Evolutionary conservation across 306 rosid species (phyloP).

Genomic region (Sechiopsis laciniata): DNA sequence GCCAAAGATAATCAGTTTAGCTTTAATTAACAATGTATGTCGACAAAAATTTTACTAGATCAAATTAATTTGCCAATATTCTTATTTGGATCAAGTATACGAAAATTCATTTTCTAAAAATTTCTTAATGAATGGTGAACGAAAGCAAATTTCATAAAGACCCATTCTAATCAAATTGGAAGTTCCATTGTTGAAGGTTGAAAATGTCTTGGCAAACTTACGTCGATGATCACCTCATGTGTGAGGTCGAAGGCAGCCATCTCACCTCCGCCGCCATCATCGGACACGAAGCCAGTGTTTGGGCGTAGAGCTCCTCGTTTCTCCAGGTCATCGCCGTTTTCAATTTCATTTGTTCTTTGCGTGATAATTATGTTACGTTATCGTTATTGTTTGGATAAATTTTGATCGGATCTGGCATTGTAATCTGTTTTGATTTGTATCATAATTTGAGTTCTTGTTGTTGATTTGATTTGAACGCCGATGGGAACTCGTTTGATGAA

Average conservation of each 20-base stretch:
- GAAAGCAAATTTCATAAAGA: too few relatives aligned
- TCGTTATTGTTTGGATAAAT: background rate
- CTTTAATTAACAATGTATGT: too few relatives aligned
- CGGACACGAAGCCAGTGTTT: constrained; percentile 5
- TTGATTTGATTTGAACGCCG: background rate
- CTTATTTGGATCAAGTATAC: background rate
- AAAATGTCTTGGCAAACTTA: constrained; percentile 8
- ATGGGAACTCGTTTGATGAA: background rate
- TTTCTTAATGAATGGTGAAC: background rate
- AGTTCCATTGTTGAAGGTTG: background rate
- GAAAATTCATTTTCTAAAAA: background rate
- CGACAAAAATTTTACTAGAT: too few relatives aligned
- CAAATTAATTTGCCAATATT: too few relatives aligned
- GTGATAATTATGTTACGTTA: background rate
- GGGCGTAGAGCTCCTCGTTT: constrained; percentile 14
- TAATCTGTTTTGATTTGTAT: too few relatives aligned
- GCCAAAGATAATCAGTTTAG: too few relatives aligned
- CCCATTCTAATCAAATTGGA: background rate
- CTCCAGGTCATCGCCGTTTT: background rate
- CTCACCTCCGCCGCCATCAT: constrained; percentile 14
- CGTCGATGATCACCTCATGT: too few relatives aligned
- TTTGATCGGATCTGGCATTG: background rate
- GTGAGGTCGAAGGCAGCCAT: background rate
- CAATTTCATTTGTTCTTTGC: background rate
- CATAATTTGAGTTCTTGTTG: too few relatives aligned